Evolutionary conservation across 306 rosid genomes (phyloP).

Genomic region (Morella rubra): DNA sequence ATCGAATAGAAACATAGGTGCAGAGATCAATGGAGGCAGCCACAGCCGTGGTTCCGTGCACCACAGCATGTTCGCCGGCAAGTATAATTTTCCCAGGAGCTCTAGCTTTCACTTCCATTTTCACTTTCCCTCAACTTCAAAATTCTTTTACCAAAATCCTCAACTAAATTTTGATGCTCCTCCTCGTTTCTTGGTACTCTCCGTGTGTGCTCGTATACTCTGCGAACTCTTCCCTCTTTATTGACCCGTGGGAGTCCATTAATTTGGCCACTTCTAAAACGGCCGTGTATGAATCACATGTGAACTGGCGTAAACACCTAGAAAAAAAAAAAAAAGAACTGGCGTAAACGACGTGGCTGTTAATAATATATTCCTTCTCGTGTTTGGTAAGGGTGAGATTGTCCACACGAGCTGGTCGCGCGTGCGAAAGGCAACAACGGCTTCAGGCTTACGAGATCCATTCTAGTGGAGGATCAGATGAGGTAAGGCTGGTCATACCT

Average conservation of each 20-base stretch:
- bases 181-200: background rate
- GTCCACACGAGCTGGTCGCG: background rate
- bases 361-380: background rate
- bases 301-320: background rate
- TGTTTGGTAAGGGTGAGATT: background rate
- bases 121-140: background rate
- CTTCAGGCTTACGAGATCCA: too few relatives aligned
- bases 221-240: background rate
- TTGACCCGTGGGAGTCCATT: background rate
- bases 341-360: background rate
- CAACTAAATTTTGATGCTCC: background rate
- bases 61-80: conserved; percentile 95
- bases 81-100: conserved; percentile 93
- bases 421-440: background rate
- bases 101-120: conserved; percentile 81
- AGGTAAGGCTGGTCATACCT: too few relatives aligned
- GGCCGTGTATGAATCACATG: too few relatives aligned
- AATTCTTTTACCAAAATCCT: background rate
- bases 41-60: conserved; percentile 92
- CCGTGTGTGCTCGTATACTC: background rate
- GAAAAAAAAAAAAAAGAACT: background rate
- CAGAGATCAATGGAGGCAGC: conserved; percentile 77
- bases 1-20: conserved; percentile 72
- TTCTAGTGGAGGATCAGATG: too few relatives aligned
- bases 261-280: too few relatives aligned